Conservation (phyloP, 306 rosid genomes). For the Biancaea sappan region DNA sequence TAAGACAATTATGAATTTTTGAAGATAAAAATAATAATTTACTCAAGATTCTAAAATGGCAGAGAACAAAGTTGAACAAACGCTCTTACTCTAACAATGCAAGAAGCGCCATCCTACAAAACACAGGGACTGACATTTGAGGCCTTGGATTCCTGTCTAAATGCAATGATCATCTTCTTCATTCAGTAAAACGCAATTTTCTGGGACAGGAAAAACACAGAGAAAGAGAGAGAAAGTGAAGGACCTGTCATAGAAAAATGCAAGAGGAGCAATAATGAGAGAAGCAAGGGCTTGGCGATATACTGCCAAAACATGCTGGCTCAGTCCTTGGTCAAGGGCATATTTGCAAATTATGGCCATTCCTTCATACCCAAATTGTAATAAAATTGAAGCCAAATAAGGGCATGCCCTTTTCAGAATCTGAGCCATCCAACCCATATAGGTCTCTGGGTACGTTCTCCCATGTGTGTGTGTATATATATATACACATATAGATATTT, state of each 20-base stretch:
- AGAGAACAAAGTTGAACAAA: neutral
- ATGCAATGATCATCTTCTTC: neutral
- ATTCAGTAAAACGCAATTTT: neutral
- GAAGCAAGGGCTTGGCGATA: conserved; percentile 53
- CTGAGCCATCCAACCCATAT: conserved; percentile 19
- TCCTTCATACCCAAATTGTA: conserved; percentile 61
- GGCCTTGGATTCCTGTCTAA: conserved; percentile 54
- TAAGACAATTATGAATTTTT: too few relatives aligned
- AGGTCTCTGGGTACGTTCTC: too few relatives aligned
- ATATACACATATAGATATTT: too few relatives aligned
- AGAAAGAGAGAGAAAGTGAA: neutral
- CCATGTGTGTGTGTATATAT: too few relatives aligned
- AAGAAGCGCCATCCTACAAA: conserved; percentile 41
- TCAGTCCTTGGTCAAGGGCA: conserved; percentile 56
- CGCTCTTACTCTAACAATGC: conserved; percentile 45
- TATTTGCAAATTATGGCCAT: conserved; percentile 42
- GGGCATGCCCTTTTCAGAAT: conserved; percentile 37
- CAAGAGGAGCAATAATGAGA: conserved; percentile 49
- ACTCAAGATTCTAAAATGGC: neutral
- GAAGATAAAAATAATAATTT: too few relatives aligned
- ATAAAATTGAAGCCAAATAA: conserved; percentile 38
- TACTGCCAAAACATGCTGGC: conserved; percentile 49
- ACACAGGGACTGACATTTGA: conserved; percentile 46
- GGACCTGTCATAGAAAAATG: conserved; percentile 54
- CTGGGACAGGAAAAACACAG: too few relatives aligned